These are phyloP conservation scores for Hypoxylon sp. DNA, from an alignment of 2,329 filamentous ascomycete species.

Conservation along the genomic window DNA sequence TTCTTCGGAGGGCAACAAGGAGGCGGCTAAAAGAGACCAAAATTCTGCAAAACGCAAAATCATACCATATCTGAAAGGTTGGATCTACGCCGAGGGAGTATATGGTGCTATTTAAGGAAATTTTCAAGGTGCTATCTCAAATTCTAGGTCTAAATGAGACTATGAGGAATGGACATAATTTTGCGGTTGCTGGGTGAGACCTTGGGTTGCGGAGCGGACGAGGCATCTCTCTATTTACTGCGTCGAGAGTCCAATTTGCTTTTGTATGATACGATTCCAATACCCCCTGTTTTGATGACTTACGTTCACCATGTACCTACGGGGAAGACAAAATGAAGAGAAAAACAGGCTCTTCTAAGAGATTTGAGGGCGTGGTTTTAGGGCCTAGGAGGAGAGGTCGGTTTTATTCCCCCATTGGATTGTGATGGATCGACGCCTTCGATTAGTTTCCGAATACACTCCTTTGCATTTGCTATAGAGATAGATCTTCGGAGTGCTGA, in stretches of 20 bases:
- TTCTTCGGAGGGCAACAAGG: slow-evolving; percentile 74
- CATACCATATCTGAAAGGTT: slow-evolving; percentile 7
- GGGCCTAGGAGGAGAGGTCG: slow-evolving; percentile 2
- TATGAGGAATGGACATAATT: slow-evolving; percentile 32
- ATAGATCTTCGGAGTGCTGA: background rate
- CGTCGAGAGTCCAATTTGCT: slow-evolving; percentile 6
- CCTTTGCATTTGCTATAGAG: slow-evolving; percentile 4
- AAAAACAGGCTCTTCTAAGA: slow-evolving; percentile 15
- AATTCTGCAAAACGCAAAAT: slow-evolving; percentile 4
- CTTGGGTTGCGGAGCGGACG: slow-evolving; percentile 3
- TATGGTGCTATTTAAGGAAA: slow-evolving; percentile 22
- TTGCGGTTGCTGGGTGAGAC: slow-evolving; percentile 12
- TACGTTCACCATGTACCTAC: slow-evolving; percentile 19
- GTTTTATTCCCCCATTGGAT: slow-evolving; percentile 7
- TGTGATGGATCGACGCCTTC: slow-evolving; percentile 17
- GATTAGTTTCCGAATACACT: slow-evolving; percentile 26
- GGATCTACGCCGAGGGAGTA: slow-evolving; percentile 22
- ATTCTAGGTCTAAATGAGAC: slow-evolving; percentile 23
- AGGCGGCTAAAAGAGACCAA: slow-evolving; percentile 39
- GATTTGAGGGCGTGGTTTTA: slow-evolving; percentile 2
- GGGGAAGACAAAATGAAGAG: slow-evolving; percentile 24
- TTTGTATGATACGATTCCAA: slow-evolving; percentile 36
- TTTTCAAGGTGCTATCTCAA: slow-evolving; percentile 22
- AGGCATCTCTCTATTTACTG: slow-evolving; percentile 4
- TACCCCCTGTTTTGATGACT: slow-evolving; percentile 33